Conservation (phyloP, 1,139 yeast species). For the Taphrina confusa region DNA sequence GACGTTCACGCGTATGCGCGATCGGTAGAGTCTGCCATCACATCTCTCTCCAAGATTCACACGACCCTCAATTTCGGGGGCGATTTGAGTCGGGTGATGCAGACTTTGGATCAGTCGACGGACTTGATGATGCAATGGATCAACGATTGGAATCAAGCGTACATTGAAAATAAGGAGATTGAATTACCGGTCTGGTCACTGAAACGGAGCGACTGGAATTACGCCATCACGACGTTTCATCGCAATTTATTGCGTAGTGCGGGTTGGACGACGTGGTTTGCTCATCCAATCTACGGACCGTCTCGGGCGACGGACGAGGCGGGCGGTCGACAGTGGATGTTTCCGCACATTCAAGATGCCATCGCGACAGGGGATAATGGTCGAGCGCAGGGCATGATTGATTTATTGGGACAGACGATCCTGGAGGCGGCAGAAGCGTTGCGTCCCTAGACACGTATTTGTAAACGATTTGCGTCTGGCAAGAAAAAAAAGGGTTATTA, state of each 20-base stretch:
- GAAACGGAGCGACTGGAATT: slow-evolving; percentile 79
- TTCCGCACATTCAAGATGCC: slow-evolving; percentile 74
- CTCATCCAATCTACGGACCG: slow-evolving; percentile 70
- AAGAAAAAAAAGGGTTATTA: no score
- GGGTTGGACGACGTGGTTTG: slow-evolving; percentile 63
- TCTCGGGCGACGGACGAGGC: slow-evolving; percentile 57
- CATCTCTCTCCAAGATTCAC: slow-evolving; percentile 56
- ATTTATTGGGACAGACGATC: slow-evolving; percentile 51
- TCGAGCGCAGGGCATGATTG: slow-evolving; percentile 60
- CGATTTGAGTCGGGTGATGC: slow-evolving; percentile 42
- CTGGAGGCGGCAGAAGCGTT: slow-evolving; percentile 45
- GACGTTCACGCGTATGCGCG: slow-evolving; percentile 57
- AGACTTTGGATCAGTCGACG: slow-evolving; percentile 42
- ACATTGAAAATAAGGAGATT: slow-evolving; percentile 50
- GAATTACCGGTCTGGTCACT: slow-evolving; percentile 62
- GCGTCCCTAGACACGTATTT: no score
- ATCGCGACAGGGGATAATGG: slow-evolving; percentile 55
- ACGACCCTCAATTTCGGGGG: slow-evolving; percentile 41
- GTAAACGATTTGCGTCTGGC: no score
- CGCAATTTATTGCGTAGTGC: slow-evolving; percentile 56
- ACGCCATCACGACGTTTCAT: slow-evolving; percentile 61
- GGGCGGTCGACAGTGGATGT: slow-evolving; percentile 45
- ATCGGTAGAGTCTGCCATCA: slow-evolving; percentile 51
- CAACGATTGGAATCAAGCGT: slow-evolving; percentile 57
- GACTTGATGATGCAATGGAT: slow-evolving; percentile 52